Conservation (phyloP, 441 rosid genomes). For the Corymbia calophylla region DNA sequence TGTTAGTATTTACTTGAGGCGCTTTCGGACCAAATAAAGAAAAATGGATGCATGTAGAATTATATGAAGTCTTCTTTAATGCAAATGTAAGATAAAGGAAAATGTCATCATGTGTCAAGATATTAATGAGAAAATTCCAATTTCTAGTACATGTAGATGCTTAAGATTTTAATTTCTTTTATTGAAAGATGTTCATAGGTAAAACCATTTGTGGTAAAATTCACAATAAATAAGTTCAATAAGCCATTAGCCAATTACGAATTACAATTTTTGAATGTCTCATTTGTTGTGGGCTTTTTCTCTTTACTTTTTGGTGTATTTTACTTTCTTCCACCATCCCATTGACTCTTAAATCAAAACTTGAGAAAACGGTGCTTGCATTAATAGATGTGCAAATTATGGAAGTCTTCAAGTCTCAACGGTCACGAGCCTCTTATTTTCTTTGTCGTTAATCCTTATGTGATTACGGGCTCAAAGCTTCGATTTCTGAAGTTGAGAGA, state of each 20-base stretch:
- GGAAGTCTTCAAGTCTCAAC: background rate
- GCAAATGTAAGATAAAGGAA: background rate
- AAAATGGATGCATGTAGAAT: background rate
- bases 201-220: background rate
- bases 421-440: background rate
- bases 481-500: no score
- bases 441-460: background rate
- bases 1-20: background rate
- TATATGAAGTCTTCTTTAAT: background rate
- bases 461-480: no score
- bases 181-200: background rate
- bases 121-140: background rate
- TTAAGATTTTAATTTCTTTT: background rate
- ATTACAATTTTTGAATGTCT: no score
- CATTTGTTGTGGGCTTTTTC: background rate
- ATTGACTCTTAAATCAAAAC: background rate
- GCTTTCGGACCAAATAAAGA: background rate
- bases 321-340: background rate
- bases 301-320: background rate
- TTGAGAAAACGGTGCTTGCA: background rate
- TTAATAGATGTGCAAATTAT: background rate
- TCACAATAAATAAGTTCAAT: background rate
- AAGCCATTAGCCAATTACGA: background rate
- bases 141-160: background rate
- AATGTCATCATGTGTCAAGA: background rate